Percentiles rank a stretch among this genome's conserved stretches.
phyloP scores from a whole-genome alignment of 2,329 filamentous ascomycete genomes.

The Exophiala spinifera region DNA sequence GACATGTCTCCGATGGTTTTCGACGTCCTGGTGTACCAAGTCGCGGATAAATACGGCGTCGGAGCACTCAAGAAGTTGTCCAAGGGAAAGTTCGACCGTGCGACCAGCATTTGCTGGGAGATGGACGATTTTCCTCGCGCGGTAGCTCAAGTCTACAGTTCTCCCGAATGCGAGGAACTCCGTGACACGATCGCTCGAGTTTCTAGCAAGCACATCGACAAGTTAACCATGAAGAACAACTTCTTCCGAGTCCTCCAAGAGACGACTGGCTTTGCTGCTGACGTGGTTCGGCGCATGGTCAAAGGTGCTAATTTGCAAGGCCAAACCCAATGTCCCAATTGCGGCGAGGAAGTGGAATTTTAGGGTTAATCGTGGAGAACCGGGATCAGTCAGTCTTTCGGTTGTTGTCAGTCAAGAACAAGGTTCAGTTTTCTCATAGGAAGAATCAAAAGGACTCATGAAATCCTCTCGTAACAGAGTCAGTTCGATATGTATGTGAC shows the following conservation, averaged over 20 bases:
- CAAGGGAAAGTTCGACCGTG: slow-evolving; percentile 25
- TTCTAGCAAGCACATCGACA: slow-evolving; percentile 5
- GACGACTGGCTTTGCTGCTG: slow-evolving; percentile 3
- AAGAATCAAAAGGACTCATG: slow-evolving; percentile 20
- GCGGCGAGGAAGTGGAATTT: neutral
- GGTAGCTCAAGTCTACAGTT: neutral
- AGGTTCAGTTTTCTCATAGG: slow-evolving; percentile 25
- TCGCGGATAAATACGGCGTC: slow-evolving; percentile 31
- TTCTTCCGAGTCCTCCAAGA: slow-evolving; percentile 3
- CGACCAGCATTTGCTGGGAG: slow-evolving; percentile 24
- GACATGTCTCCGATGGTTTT: slow-evolving; percentile 28
- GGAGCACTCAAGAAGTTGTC: slow-evolving; percentile 25
- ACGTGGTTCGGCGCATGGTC: neutral
- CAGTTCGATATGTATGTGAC: slow-evolving; percentile 17
- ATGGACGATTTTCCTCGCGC: slow-evolving; percentile 25
- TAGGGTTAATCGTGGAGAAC: slow-evolving; percentile 26
- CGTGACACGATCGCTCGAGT: neutral
- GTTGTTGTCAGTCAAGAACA: slow-evolving; percentile 30
- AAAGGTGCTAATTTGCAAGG: neutral
- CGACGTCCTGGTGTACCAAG: slow-evolving; percentile 28
- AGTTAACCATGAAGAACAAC: slow-evolving; percentile 1
- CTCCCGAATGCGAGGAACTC: slow-evolving; percentile 2
- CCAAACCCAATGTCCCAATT: neutral
- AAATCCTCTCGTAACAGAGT: slow-evolving; percentile 5
- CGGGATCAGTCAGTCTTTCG: slow-evolving; percentile 36